Base-by-base conservation (phyloP, 371 early-diverging fungal genomes). In the Mortierella sp. region DNA sequence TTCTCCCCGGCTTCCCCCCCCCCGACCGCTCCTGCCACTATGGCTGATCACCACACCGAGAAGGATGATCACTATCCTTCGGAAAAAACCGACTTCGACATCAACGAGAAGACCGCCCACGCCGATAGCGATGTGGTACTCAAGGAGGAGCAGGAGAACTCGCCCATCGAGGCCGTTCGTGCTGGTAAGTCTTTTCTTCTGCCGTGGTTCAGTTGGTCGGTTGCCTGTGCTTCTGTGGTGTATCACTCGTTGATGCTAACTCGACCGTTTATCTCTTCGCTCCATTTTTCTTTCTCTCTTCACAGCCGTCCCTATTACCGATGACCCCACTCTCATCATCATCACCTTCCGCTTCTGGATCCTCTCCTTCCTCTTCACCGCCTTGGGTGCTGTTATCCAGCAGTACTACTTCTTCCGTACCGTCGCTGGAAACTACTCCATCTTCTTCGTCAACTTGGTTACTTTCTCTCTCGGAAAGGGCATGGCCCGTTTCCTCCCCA, bases 311-410 rank as follows among this genome's bases (percentile, higher is more conserved):
- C 90, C 92, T 64, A 90, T 91, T 69, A 91, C 80, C 71, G 94
- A 94, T 54, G 91, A 93, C 76, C 89, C 93, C 4, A 80, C 91
- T 3, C 79, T 93, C 46, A 93, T 94, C 0, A 89, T 91, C 6
- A 87, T 95, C 73, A 95, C 96, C 34, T 92, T 94, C 69, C 90
- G 95, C 57, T 90, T 94, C 48, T 92, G 93, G 90, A 74, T 94
- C 19, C 85, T 96, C 75, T 95, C 94, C 1, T 82, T 93, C 61
- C 79, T 95, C 31, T 94, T 95, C 75, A 90, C 92, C n/a, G 87
- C 90, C 31, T 84, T 90, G n/a, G 90, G 95, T 14, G 92, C 95
- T 8, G 89, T 92, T 74, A 89, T 89, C n/a, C 82, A 87, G 4
- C 81, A 89, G 78, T 89, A 87, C 71, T 88, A 89, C 77, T 88